phyloP scores from a whole-genome alignment of 306 rosid species.

The Sicyos edulis region DNA sequence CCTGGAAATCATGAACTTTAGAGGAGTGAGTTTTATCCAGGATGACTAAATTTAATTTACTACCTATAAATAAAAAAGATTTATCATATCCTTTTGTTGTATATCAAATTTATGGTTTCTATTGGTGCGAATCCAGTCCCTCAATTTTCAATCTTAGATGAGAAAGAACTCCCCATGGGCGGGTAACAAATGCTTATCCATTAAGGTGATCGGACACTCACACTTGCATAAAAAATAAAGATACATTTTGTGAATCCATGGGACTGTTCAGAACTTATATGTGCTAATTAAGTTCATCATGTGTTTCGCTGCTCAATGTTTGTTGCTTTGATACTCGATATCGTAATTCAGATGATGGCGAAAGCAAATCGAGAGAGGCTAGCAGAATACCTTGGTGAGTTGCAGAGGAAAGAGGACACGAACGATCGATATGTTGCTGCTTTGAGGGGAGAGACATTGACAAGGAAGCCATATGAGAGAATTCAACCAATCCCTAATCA shows the following conservation, averaged over 20 bases:
- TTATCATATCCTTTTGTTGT: no score
- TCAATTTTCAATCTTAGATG: no score
- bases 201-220: no score
- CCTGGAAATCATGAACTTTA: no score
- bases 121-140: no score
- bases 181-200: no score
- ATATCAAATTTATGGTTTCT: no score
- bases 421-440: conserved; percentile 91
- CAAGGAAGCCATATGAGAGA: conserved; percentile 81
- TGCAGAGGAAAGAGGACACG: conserved; percentile 77
- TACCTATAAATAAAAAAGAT: no score
- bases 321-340: not conserved
- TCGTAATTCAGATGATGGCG: conserved; percentile 67
- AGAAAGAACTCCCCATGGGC: no score
- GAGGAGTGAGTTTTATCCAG: no score
- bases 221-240: not conserved
- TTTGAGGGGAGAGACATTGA: conserved; percentile 68
- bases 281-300: not conserved
- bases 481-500: conserved; percentile 60
- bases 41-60: no score
- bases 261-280: not conserved
- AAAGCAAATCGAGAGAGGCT: conserved; percentile 68
- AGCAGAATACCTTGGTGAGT: conserved; percentile 79
- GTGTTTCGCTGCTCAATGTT: not conserved
- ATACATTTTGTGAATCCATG: not conserved